phyloP scores from a whole-genome alignment of 768 basidiomycete species.

The Mycena maculata region DNA sequence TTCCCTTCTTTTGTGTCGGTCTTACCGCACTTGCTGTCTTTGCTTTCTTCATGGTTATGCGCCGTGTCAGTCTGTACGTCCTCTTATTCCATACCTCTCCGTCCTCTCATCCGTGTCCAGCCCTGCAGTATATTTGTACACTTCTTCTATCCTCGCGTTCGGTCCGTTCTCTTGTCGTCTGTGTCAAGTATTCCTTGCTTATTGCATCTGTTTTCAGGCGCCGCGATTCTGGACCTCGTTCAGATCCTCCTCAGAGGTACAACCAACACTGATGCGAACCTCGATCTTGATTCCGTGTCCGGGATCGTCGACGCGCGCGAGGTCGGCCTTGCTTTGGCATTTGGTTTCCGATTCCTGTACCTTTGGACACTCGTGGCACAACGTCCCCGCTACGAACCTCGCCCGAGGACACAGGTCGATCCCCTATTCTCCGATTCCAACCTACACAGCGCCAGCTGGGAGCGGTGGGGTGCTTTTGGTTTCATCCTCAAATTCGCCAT shows the following conservation, averaged over 20 bases:
- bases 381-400: conserved; percentile 61
- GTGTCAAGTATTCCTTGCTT: not conserved
- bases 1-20: conserved; percentile 76
- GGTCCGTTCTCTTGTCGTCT: conserved; percentile 10
- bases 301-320: conserved; percentile 67
- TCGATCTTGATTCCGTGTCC: conserved; percentile 42
- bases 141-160: conserved; percentile 70
- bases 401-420: conserved; percentile 26
- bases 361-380: conserved; percentile 75
- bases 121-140: conserved; percentile 63
- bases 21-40: conserved; percentile 72
- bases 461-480: conserved; percentile 70
- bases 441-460: conserved; percentile 72
- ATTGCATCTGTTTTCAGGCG: conserved; percentile 41
- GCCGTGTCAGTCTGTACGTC: conserved; percentile 63
- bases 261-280: conserved; percentile 38
- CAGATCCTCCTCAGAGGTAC: conserved; percentile 59
- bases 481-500: conserved; percentile 63
- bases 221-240: conserved; percentile 71
- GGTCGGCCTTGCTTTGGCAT: conserved; percentile 65
- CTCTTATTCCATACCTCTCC: not conserved
- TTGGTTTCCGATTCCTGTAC: conserved; percentile 71
- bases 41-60: conserved; percentile 65
- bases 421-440: conserved; percentile 35
- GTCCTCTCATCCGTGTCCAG: conserved; percentile 43